Base-by-base conservation (phyloP, 2,329 filamentous ascomycete genomes). In the Lecanicillium sp. region DNA sequence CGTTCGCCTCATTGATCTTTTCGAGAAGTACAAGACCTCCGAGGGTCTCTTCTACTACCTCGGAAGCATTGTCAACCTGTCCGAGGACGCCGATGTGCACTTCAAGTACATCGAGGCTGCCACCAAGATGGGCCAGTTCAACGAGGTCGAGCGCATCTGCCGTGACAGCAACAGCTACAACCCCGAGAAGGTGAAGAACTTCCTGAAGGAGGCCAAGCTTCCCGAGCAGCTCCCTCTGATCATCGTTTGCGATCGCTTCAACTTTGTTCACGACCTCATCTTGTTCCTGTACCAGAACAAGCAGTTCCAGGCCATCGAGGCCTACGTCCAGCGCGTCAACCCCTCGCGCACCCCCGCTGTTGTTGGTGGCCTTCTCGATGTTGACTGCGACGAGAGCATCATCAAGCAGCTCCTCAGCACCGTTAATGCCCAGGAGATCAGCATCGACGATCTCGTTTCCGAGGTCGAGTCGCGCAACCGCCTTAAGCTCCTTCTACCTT, bases 31-130 rank as follows among this genome's bases (percentile, higher is more conserved):
- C 73, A 90, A 93, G 68, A 97, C 93, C 29, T 84, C 89, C 3
- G 93, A 98, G 68, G 93, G 93, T 65, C 82, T 98, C 4, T 98
- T 93, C 79, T 96, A 95, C 74, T 98, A 96, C 71, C 82, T 98
- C 14, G 93, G 93, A 52, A 95, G 90, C 65, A 94, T 98, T 58
- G 91, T 98, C 68, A 98, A 98, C 66, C 75, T 98, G 40, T 95
- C 88, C 50, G 89, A 97, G 66, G 93, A 97, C 59, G 78, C 86
- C 19, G 93, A 98, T 63, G 93, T 98, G 24, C 87, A 93, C 64
- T 98, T 96, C 83, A 98, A 98, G 77, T 98, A 98, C 69, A 95
- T 98, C 51, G 91, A 98, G 70, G 90, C 93, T 48, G 93, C 94
- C 26, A 95, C 90, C 20, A 87, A 84, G 62, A 94, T 95, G 81